Evolutionary conservation across 768 basidiomycete genomes (phyloP).

Genomic region (Panaeolus papilionaceus): DNA sequence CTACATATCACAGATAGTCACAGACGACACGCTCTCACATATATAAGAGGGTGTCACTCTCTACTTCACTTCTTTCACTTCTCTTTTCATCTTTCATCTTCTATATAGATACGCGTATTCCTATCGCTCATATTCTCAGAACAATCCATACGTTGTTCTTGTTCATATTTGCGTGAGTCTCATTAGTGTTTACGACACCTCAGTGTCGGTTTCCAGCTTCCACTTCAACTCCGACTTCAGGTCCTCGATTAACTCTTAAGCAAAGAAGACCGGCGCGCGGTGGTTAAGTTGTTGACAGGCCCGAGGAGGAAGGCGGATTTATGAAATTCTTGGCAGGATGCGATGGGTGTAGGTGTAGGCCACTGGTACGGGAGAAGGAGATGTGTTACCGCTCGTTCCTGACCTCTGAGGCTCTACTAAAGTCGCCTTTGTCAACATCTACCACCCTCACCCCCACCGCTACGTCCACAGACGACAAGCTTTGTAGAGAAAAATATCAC

Average conservation of each 20-base stretch:
- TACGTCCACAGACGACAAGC: conserved; percentile 23
- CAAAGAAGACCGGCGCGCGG: conserved; percentile 71
- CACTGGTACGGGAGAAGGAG: conserved; percentile 24
- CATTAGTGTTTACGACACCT: no score
- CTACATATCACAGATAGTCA: no score
- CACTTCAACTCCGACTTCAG: conserved; percentile 94
- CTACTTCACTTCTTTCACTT: no score
- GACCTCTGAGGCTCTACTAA: conserved; percentile 32
- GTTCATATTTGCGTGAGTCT: no score
- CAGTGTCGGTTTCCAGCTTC: no score
- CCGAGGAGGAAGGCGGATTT: no score
- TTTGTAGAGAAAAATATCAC: conserved; percentile 25
- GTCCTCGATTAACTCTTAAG: conserved; percentile 68
- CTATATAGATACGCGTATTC: no score
- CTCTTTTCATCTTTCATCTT: no score
- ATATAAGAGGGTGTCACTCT: no score
- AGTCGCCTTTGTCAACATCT: conserved; percentile 17
- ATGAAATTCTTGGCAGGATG: conserved; percentile 64
- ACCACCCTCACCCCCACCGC: not conserved
- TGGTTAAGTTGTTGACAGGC: conserved; percentile 72
- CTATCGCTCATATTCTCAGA: no score
- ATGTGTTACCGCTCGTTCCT: conserved; percentile 39
- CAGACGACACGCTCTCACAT: no score
- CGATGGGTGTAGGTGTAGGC: conserved; percentile 58
- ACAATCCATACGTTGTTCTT: no score